Conservation (phyloP, 2,329 filamentous ascomycete species). For the Colletotrichum liriopes region DNA sequence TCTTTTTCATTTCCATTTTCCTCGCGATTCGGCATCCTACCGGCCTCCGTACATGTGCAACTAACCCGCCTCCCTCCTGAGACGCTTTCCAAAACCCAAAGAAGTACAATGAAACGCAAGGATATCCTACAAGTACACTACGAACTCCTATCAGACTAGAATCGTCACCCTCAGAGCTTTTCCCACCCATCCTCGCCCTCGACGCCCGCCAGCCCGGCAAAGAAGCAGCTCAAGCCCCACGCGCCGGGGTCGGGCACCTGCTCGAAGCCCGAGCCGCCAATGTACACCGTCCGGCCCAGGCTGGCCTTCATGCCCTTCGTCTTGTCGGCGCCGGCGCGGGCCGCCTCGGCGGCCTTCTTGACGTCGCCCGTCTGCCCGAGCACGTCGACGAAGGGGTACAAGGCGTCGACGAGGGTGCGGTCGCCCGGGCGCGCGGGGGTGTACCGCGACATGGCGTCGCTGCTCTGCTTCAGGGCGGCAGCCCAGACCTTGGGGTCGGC, state of each 20-base stretch:
- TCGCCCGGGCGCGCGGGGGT: slow-evolving; percentile 93
- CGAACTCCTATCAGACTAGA: background rate
- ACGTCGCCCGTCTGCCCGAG: slow-evolving; percentile 77
- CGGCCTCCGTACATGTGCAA: slow-evolving; percentile 22
- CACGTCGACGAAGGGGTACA: slow-evolving; percentile 87
- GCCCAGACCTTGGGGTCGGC: slow-evolving; percentile 66
- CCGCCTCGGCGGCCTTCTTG: slow-evolving; percentile 81
- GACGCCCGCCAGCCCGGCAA: slow-evolving; percentile 79
- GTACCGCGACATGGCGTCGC: slow-evolving; percentile 82
- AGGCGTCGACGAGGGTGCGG: slow-evolving; percentile 89
- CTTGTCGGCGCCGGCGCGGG: slow-evolving; percentile 81
- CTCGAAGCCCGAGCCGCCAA: slow-evolving; percentile 71
- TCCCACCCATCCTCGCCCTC: slow-evolving; percentile 61
- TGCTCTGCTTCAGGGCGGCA: slow-evolving; percentile 79
- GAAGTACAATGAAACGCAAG: background rate
- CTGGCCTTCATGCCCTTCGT: slow-evolving; percentile 96
- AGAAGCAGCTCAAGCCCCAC: slow-evolving; percentile 82
- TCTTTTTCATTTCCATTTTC: slow-evolving; percentile 13
- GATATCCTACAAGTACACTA: background rate
- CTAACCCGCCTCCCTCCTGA: background rate
- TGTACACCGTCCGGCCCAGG: slow-evolving; percentile 86
- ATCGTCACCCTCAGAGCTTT: slow-evolving; percentile 44
- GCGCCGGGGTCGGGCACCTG: slow-evolving; percentile 77
- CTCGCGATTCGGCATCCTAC: slow-evolving; percentile 23
- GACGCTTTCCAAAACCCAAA: background rate